A percentile compares a stretch with the other conserved stretches of the same genome.
These are phyloP conservation scores for Geranium brycei DNA, from an alignment of 345 rosid species.

Conservation along the genomic window DNA sequence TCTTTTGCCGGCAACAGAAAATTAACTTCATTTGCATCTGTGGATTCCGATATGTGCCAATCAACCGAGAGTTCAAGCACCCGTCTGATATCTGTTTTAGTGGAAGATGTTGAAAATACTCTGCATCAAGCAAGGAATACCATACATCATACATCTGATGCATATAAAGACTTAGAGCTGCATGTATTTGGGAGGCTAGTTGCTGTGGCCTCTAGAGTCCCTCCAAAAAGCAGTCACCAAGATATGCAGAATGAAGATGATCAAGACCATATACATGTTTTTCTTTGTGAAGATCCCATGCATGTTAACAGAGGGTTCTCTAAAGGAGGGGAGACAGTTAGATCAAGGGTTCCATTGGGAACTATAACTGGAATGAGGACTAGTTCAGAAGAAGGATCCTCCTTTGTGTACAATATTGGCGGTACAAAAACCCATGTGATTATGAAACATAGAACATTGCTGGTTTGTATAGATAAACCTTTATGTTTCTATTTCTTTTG, in stretches of 20 bases:
- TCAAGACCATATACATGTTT: conserved; percentile 62
- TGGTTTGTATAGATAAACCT: conserved; percentile 46
- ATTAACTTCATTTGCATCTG: conserved; percentile 27
- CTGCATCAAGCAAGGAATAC: conserved; percentile 17
- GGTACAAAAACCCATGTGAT: conserved; percentile 78
- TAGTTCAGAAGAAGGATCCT: conserved; percentile 68
- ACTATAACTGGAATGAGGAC: conserved; percentile 62
- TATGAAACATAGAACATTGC: conserved; percentile 82
- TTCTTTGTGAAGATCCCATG: conserved; percentile 32
- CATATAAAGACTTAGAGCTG: conserved; percentile 72
- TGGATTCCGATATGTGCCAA: conserved; percentile 15
- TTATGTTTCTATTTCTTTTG: conserved; percentile 7
- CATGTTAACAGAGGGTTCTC: conserved; percentile 10
- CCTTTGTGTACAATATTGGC: conserved; percentile 53
- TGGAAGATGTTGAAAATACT: conserved; percentile 18
- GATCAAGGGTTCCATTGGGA: conserved; percentile 47
- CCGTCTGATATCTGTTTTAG: not conserved
- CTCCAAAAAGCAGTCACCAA: conserved; percentile 33
- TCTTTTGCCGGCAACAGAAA: conserved; percentile 29
- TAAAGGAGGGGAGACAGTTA: conserved; percentile 13
- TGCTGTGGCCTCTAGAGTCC: conserved; percentile 65
- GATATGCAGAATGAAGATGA: conserved; percentile 29
- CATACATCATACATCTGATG: conserved; percentile 36
- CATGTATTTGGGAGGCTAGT: conserved; percentile 61
- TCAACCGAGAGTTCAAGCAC: conserved; percentile 19